phyloP scores from a whole-genome alignment of 768 basidiomycete species.

The Termitomyces sp. region DNA sequence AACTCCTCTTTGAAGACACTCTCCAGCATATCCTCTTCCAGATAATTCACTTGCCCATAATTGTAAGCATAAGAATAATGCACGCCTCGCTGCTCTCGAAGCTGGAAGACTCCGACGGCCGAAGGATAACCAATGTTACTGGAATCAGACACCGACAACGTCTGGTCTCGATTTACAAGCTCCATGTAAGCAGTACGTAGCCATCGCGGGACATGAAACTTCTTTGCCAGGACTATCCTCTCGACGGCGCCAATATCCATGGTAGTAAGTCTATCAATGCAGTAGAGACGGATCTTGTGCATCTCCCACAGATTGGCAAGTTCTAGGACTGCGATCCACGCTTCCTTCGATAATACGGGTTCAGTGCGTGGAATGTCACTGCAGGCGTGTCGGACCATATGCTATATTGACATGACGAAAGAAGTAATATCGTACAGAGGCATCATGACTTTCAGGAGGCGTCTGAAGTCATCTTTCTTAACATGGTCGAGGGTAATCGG shows the following conservation, averaged over 20 bases:
- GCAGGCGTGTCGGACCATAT: neutral
- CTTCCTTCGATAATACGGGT: constrained; percentile 1
- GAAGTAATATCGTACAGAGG: constrained; percentile 9
- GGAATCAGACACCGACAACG: constrained; percentile 4
- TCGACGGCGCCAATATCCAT: neutral
- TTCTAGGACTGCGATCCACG: constrained; percentile 12
- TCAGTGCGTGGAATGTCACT: constrained; percentile 5
- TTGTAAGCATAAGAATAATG: neutral
- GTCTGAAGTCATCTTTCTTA: constrained; percentile 10
- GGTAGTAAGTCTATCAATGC: constrained; percentile 6
- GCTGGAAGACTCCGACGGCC: constrained; percentile 8
- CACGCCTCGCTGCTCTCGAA: constrained; percentile 1
- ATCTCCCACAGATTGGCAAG: constrained; percentile 14
- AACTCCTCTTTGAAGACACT: constrained; percentile 2
- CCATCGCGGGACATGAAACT: constrained; percentile 14
- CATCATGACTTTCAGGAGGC: constrained; percentile 9
- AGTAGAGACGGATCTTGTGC: constrained; percentile 8
- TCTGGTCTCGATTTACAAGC: constrained; percentile 1
- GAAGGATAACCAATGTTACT: constrained; percentile 6
- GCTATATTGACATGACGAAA: neutral
- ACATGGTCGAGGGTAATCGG: constrained; percentile 10
- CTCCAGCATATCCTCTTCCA: neutral
- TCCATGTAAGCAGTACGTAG: constrained; percentile 8
- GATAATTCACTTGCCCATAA: too few species aligned
- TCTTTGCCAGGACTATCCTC: constrained; percentile 7